These are phyloP conservation scores for Zoysia pacifica DNA, from an alignment of 176 grass and related monocot species.

Conservation along the genomic window DNA sequence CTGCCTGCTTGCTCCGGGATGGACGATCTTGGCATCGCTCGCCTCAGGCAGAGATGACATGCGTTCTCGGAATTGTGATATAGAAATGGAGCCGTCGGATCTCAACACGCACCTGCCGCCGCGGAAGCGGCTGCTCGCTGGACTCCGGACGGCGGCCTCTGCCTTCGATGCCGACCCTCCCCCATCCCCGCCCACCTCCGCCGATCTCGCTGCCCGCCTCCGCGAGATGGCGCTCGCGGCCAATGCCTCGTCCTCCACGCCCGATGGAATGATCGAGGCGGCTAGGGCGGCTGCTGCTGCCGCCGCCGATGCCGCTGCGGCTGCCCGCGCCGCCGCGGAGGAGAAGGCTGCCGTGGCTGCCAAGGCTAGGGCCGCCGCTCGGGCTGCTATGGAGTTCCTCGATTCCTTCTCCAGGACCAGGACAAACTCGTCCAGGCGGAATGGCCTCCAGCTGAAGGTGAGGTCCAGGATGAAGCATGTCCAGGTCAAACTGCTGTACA, in stretches of 20 bases:
- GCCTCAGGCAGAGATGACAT: neutral
- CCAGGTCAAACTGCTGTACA: slow-evolving; percentile 66
- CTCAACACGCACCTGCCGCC: slow-evolving; percentile 85
- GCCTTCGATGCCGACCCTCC: slow-evolving; percentile 42
- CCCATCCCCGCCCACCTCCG: slow-evolving; percentile 48
- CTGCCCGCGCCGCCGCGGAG: slow-evolving; percentile 52
- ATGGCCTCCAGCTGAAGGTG: slow-evolving; percentile 50
- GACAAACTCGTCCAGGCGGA: slow-evolving; percentile 39
- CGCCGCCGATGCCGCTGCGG: slow-evolving; percentile 55
- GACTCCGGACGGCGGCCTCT: slow-evolving; percentile 58
- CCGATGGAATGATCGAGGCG: slow-evolving; percentile 57
- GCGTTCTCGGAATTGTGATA: slow-evolving; percentile 35
- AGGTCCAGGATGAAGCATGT: slow-evolving; percentile 78
- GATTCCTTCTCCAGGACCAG: slow-evolving; percentile 61
- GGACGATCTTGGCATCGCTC: neutral
- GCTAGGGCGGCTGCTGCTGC: slow-evolving; percentile 55
- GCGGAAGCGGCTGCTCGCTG: slow-evolving; percentile 93
- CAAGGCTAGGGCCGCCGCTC: slow-evolving; percentile 72
- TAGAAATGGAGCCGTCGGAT: slow-evolving; percentile 75
- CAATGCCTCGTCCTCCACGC: slow-evolving; percentile 50
- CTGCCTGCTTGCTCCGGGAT: neutral
- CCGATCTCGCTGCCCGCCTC: slow-evolving; percentile 57
- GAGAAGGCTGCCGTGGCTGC: slow-evolving; percentile 75
- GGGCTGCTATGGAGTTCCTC: slow-evolving; percentile 74
- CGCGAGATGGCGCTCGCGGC: slow-evolving; percentile 63